A percentile compares a stretch with the other conserved stretches of the same genome.
Conservation (phyloP, 176 grass and related monocot genomes). For the Thalia dealbata region DNA sequence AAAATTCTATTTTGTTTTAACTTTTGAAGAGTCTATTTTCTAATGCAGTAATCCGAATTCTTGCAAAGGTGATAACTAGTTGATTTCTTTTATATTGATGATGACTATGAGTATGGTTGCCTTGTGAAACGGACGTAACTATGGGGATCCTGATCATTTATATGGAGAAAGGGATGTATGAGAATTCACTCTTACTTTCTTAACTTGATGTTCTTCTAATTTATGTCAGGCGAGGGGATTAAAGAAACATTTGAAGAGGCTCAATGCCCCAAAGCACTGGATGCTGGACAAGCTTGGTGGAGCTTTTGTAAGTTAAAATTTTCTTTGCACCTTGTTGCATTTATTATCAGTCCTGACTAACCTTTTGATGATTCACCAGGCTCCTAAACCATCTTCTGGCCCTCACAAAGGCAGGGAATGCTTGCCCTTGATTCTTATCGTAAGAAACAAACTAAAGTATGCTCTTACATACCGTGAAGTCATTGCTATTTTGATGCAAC, state of each 20-base stretch:
- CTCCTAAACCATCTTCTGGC: neutral
- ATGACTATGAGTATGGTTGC: no score
- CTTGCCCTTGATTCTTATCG: neutral
- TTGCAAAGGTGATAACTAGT: no score
- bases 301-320: neutral
- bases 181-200: neutral
- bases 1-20: no score
- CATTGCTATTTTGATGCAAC: neutral
- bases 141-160: neutral
- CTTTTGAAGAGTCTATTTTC: no score
- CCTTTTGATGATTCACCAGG: neutral
- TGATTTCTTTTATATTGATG: no score
- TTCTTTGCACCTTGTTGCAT: neutral
- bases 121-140: neutral
- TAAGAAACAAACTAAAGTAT: neutral
- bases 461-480: neutral
- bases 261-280: neutral
- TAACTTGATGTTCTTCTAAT: neutral
- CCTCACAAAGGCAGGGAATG: neutral
- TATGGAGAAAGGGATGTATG: no score
- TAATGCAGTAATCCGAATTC: no score
- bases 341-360: neutral
- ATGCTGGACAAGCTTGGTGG: neutral
- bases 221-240: neutral
- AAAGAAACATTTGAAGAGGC: constrained; percentile 1